Conservation (phyloP, 257 asterid genomes). For the Coffea eugenioides region DNA sequence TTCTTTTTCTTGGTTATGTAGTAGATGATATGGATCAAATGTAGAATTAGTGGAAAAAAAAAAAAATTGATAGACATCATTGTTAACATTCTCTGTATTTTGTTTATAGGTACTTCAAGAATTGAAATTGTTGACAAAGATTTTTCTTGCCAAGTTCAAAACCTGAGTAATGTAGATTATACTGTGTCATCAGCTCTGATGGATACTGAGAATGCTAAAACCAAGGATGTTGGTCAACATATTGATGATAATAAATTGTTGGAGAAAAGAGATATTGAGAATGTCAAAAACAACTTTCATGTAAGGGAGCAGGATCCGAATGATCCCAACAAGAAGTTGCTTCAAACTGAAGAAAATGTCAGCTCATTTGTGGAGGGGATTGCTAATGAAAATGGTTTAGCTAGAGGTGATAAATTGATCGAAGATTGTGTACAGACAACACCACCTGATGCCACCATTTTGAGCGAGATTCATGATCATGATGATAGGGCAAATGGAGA, state of each 20-base stretch:
- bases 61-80: background rate
- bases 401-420: constrained; percentile 25
- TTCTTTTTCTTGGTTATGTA: background rate
- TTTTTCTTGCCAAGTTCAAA: constrained; percentile 22
- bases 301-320: constrained; percentile 17
- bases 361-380: constrained; percentile 16
- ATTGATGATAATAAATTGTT: constrained; percentile 17
- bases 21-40: background rate
- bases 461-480: constrained; percentile 24
- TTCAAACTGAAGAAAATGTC: constrained; percentile 9
- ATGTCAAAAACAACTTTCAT: constrained; percentile 8
- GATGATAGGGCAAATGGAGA: constrained; percentile 18
- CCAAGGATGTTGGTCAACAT: constrained; percentile 11
- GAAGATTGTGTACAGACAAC: constrained; percentile 52
- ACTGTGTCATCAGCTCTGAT: constrained; percentile 6
- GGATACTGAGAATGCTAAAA: constrained; percentile 14
- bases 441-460: constrained; percentile 56
- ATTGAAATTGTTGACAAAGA: constrained; percentile 36
- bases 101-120: constrained; percentile 40
- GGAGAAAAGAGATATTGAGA: constrained; percentile 17
- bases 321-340: constrained; percentile 15
- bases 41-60: background rate
- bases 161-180: constrained; percentile 24
- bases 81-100: constrained; percentile 1
- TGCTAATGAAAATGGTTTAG: constrained; percentile 16